These are phyloP conservation scores for Citrus medica DNA, from an alignment of 345 rosid species.

Conservation along the genomic window DNA sequence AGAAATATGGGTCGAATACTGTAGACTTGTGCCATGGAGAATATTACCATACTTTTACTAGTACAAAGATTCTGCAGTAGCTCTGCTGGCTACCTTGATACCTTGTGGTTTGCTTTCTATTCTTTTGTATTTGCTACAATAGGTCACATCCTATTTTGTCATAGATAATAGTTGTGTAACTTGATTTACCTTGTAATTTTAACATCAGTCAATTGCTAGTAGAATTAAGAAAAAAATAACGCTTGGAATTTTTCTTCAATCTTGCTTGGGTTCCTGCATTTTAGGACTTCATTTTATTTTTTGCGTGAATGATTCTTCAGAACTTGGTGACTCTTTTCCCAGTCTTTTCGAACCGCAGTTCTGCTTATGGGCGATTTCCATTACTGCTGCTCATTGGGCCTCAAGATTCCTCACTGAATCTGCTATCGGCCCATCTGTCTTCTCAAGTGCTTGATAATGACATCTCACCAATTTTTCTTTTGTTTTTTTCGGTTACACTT, in stretches of 20 bases:
- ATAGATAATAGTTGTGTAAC: not conserved
- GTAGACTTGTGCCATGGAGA: conserved; percentile 83
- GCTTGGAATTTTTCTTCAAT: too few relatives aligned
- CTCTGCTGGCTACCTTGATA: not conserved
- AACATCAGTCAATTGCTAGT: not conserved
- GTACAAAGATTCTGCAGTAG: not conserved
- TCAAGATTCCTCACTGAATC: not conserved
- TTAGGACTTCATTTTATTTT: not conserved
- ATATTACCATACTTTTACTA: conserved; percentile 81
- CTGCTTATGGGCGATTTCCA: not conserved
- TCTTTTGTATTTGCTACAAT: not conserved
- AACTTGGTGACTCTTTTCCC: not conserved
- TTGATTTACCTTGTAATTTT: not conserved
- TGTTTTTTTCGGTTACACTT: too few relatives aligned
- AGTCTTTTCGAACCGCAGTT: not conserved
- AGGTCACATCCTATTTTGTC: not conserved
- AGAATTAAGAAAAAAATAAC: not conserved
- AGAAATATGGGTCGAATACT: conserved; percentile 79
- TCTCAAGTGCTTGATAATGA: not conserved
- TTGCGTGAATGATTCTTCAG: not conserved
- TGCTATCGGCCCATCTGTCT: not conserved
- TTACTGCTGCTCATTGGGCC: not conserved
- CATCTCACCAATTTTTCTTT: too few relatives aligned
- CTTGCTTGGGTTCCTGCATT: too few relatives aligned
- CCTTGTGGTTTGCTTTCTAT: not conserved